A percentile compares a stretch with the other conserved stretches of the same genome.
Evolutionary conservation across 805 yeast species (phyloP).

Genomic region (Yarrowia keelungensis): DNA sequence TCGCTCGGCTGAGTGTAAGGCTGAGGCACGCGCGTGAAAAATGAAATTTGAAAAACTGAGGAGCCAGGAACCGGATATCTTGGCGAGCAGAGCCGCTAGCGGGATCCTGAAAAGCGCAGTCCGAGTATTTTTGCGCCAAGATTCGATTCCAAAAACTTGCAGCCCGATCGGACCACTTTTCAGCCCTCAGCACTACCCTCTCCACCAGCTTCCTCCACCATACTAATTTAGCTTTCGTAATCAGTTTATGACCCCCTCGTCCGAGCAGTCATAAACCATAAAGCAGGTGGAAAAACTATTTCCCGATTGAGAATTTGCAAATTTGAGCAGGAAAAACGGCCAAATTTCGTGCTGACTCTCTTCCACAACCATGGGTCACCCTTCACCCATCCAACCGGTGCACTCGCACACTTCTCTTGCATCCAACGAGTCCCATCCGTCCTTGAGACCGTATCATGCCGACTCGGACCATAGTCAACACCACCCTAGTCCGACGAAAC

Average conservation of each 20-base stretch:
- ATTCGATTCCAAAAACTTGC: background rate
- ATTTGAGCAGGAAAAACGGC: background rate
- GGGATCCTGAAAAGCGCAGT: background rate
- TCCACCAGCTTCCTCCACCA: background rate
- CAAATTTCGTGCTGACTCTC: too few relatives aligned
- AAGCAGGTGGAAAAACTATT: constrained; percentile 1
- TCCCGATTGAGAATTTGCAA: too few relatives aligned
- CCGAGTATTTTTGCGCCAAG: background rate
- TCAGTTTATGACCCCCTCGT: constrained; percentile 27
- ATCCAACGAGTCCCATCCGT: constrained; percentile 4
- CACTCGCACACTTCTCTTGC: constrained; percentile 1
- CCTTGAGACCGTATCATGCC: background rate
- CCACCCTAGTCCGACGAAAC: constrained; percentile 23
- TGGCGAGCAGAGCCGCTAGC: too few relatives aligned
- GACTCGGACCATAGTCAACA: constrained; percentile 23
- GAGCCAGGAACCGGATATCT: too few relatives aligned
- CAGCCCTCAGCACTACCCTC: too few relatives aligned
- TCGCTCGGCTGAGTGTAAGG: constrained; percentile 5
- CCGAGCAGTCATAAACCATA: constrained; percentile 27
- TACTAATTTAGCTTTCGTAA: constrained; percentile 16
- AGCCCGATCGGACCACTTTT: too few relatives aligned
- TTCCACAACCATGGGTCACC: background rate
- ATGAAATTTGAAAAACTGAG: background rate
- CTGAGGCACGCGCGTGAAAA: constrained; percentile 32
- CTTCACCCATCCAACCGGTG: background rate